phyloP scores from a whole-genome alignment of 495 filamentous ascomycete genomes.

The Echria macrotheca region DNA sequence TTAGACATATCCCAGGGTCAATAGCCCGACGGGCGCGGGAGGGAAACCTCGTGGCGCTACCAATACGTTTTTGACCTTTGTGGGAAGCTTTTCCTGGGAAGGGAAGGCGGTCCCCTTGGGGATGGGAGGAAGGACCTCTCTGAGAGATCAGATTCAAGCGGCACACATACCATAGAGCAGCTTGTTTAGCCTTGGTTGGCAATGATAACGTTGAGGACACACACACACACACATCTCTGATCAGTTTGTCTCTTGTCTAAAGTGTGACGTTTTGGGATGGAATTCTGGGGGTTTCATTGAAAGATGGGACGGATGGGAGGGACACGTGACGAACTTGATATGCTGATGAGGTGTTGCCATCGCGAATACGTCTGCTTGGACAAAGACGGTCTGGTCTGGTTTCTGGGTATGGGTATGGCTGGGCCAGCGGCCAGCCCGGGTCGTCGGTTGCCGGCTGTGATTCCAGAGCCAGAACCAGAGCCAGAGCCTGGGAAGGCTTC shows the following conservation, averaged over 20 bases:
- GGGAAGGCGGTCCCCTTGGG: not conserved
- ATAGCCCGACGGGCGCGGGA: conserved; percentile 19
- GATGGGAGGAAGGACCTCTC: not conserved
- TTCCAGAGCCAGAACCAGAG: not conserved
- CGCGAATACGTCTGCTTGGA: no score
- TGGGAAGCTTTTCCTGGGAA: not conserved
- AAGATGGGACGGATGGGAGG: no score
- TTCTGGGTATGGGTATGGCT: no score
- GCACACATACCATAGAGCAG: conserved; percentile 5
- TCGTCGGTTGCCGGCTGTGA: not conserved
- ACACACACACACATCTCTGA: conserved; percentile 1
- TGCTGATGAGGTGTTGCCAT: not conserved
- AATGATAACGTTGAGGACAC: conserved; percentile 6
- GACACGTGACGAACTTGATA: conserved; percentile 1
- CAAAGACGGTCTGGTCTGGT: no score
- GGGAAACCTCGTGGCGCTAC: not conserved
- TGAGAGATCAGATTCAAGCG: not conserved
- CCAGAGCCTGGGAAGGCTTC: no score
- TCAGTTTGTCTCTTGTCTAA: not conserved
- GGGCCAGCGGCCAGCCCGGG: no score
- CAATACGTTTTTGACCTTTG: conserved; percentile 9
- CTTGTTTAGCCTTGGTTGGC: not conserved
- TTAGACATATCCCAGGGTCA: conserved; percentile 29
- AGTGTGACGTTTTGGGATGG: not conserved
- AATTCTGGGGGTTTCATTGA: no score